Conservation (phyloP, 306 rosid species). For the Clitoria ternatea region DNA sequence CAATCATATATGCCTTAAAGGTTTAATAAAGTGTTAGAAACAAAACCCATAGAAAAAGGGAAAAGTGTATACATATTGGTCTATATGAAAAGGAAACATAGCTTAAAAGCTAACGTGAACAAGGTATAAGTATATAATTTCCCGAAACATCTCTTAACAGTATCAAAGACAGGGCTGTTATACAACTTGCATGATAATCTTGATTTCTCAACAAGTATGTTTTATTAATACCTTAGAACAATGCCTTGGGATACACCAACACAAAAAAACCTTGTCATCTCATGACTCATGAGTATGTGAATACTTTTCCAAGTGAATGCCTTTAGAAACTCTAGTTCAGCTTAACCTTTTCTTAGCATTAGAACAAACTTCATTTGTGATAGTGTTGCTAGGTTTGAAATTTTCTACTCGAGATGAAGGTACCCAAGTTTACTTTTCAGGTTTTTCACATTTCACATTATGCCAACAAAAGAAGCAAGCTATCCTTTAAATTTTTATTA, state of each 20-base stretch:
- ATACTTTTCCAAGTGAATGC: not conserved
- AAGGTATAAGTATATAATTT: not conserved
- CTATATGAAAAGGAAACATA: not conserved
- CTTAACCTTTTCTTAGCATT: not conserved
- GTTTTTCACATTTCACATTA: not conserved
- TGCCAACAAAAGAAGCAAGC: not conserved
- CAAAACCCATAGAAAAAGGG: not conserved
- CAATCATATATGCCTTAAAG: not conserved
- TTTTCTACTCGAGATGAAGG: not conserved
- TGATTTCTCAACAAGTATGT: not conserved
- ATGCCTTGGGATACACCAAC: not conserved
- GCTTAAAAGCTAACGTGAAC: not conserved
- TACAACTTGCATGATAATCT: not conserved
- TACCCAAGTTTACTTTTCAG: not conserved
- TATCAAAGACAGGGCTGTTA: not conserved
- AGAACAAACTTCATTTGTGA: not conserved
- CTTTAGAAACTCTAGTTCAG: not conserved
- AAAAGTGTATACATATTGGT: not conserved
- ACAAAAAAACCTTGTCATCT: not conserved
- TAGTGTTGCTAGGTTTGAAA: not conserved
- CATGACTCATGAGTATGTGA: too few species aligned
- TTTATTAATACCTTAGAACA: not conserved
- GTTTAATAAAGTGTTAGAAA: not conserved
- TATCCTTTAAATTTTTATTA: not conserved
- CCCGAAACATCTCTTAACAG: not conserved